Evolutionary conservation across 257 asterid genomes (phyloP).

Genomic region (Rehmannia glutinosa): DNA sequence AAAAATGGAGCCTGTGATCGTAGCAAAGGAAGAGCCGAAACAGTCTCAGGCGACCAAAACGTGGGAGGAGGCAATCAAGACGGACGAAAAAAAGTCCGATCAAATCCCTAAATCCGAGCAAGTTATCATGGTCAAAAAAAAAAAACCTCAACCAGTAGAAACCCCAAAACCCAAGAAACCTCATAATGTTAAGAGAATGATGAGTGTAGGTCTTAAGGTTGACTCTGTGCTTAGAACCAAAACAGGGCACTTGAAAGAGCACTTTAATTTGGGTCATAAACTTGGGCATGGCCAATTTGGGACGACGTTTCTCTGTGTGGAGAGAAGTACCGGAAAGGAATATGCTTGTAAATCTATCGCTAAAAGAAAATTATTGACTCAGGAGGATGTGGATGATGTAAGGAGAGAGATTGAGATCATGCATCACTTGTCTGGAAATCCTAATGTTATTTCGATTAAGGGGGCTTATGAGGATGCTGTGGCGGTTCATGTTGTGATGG

Average conservation of each 20-base stretch:
- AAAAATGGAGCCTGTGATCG: constrained; percentile 8
- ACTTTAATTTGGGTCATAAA: constrained; percentile 53
- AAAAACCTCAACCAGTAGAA: constrained; percentile 11
- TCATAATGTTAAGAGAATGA: constrained; percentile 37
- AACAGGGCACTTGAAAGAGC: constrained; percentile 66
- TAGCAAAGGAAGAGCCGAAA: constrained; percentile 17
- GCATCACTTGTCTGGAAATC: constrained; percentile 82
- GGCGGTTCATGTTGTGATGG: constrained; percentile 86
- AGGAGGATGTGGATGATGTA: constrained; percentile 85
- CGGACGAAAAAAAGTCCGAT: constrained; percentile 1
- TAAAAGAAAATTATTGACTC: constrained; percentile 55
- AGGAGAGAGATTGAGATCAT: constrained; percentile 85
- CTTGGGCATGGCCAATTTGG: constrained; percentile 91
- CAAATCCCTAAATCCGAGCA: constrained; percentile 8
- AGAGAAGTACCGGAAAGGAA: constrained; percentile 48
- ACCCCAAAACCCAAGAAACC: constrained; percentile 26
- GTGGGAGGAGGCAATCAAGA: neutral
- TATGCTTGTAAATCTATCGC: constrained; percentile 87
- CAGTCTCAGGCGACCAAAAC: neutral
- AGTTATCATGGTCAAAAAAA: neutral
- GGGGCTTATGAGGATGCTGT: constrained; percentile 83
- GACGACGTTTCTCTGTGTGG: constrained; percentile 65
- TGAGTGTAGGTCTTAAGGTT: constrained; percentile 69
- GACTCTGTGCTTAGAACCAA: constrained; percentile 67
- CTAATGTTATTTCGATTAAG: constrained; percentile 57